Evolutionary conservation across 1,284 basidiomycete genomes (phyloP), one percentile per base, ranked within the genome.

Genomic region (Cutaneotrichosporon cutaneum): DNA sequence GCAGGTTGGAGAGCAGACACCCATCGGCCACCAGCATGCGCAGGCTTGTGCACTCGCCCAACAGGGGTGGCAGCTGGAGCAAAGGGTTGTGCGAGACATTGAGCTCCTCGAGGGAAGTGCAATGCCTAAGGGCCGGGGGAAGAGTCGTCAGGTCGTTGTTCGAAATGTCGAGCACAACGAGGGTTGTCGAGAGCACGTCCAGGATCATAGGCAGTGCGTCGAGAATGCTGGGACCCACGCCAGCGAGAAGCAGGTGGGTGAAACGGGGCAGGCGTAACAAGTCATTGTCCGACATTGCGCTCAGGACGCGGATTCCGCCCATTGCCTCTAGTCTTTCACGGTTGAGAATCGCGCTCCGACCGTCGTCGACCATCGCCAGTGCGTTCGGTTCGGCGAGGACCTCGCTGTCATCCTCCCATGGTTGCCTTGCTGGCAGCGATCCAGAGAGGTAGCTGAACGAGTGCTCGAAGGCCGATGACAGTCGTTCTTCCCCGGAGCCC

Each of bases 81-180:
- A 98, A 83, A 0, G 90, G 90, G 77, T 99, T 99, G 59, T 86
- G 88, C 14, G 92, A 92, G 57, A 99, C 84, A 75, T 98, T 96
- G 58, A 99, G 84, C 80, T 99, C 96, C 76, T 98, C 94, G 44
- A 99, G 86, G 67, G 82, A 84, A 60, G 83, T 81, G 77, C 94
- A 97, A 24, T 85, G 81, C 24, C 86, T 84, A 48, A 99, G 85
- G 16, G 87, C 84, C 5, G 87, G 86, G 2, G 95, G 94, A 48
- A 99, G 81, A 27, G 87, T 86, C 39, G 85, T 84, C 42, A 99
- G 84, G 66, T 89, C 88, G 77, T 94, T 95, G 68, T 87, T 85
- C 27, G 92, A 93, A 51, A 97, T 88, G 77, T 97, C 94, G 48
- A 96, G 85, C 9, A 90, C 92, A 64, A 95, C 86, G 44, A 96